A percentile compares a stretch with the other conserved stretches of the same genome.
phyloP scores from a whole-genome alignment of 306 rosid species.

The Glycine soja region DNA sequence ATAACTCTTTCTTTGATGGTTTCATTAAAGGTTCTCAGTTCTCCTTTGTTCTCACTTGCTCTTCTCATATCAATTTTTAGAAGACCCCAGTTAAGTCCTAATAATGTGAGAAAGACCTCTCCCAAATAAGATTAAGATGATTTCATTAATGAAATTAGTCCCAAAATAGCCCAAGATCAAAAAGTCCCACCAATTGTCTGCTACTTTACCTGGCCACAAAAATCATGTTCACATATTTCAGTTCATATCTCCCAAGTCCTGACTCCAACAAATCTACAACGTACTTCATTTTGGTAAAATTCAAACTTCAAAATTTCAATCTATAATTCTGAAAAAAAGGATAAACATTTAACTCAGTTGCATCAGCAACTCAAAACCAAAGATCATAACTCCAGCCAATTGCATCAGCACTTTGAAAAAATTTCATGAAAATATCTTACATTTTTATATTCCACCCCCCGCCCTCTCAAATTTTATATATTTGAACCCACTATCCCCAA shows the following conservation, averaged over 20 bases:
- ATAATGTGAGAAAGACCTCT: not conserved
- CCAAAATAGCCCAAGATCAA: not conserved
- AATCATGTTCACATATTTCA: not conserved
- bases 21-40: not conserved
- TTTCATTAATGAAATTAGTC: not conserved
- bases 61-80: not conserved
- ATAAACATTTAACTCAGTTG: not conserved
- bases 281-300: not conserved
- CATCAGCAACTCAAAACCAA: not conserved
- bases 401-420: too few relatives aligned
- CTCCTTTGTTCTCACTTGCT: not conserved
- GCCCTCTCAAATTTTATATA: too few relatives aligned
- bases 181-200: not conserved
- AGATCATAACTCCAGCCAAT: slow-evolving; percentile 16
- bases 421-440: too few relatives aligned
- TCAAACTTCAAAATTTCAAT: not conserved
- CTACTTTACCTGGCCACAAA: not conserved
- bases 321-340: not conserved
- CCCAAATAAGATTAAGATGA: not conserved
- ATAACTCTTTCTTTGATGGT: slow-evolving; percentile 5
- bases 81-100: not conserved
- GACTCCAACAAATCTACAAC: not conserved
- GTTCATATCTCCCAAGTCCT: not conserved
- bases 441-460: too few relatives aligned
- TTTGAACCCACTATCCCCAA: too few relatives aligned